Evolutionary conservation across 164 flowering plant genomes (phyloP), one percentile per base, ranked within the genome.

Genomic region (Berberis vulgaris): DNA sequence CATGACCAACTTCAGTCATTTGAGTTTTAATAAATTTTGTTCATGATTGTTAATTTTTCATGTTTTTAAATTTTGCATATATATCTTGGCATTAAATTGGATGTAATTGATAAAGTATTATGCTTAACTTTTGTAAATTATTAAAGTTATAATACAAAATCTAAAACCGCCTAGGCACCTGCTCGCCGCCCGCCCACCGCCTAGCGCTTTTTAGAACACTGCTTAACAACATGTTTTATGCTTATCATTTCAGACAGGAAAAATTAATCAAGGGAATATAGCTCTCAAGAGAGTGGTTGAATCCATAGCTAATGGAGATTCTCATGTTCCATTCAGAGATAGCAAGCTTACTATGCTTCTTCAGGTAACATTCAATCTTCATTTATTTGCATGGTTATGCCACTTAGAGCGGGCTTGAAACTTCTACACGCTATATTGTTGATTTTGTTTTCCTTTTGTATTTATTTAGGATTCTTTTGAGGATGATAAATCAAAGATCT

Each of bases 271-370:
- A 77, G 99, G 99, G 7, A 94, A 94, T 71, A 85, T 76, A 63
- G 97, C 99, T 7, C 65, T 94, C 69, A 94, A 94, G 74, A 79
- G 99, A 71, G 99, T 94, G 43, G 99, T 94, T 49, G 99, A 94
- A 67, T 89, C 99, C 61, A 94, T 94, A 63, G 99, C 99, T 13
- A 94, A 94, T 78, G 97, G 96, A 9, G 99, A 94, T 75, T 87
- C 97, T 54, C 91, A 94, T 73, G 97, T 94, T 40, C 99, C 99
- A 47, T 94, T 94, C 69, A 78, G 99, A 75, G 99, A 94, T 62
- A 94, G 99, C 78, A 94, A 94, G 73, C 68, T 91, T 52, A 94
- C 99, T 41, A 94, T 94, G 99, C 91, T 94, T 75, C 78, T 94
- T 42, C 99, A 94, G 93, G 98, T 93, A 69, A 43, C 45, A 45